A percentile compares a stretch with the other conserved stretches of the same genome.
phyloP scores from a whole-genome alignment of 441 rosid species.

The Lepidium campestre region DNA sequence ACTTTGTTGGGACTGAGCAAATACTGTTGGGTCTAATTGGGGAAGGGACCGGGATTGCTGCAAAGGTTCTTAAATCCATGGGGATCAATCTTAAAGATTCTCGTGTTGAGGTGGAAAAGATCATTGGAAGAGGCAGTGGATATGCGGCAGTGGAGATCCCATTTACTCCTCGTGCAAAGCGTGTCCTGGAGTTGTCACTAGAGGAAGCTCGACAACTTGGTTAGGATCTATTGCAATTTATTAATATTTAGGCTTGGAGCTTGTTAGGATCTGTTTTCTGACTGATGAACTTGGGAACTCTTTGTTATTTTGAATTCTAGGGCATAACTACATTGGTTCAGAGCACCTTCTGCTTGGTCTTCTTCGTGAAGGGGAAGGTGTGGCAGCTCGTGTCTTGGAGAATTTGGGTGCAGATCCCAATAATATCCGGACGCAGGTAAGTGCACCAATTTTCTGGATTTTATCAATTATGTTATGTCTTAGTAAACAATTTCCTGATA shows the following conservation, averaged over 20 bases:
- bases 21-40: conserved; percentile 90
- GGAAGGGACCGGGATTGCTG: conserved; percentile 99
- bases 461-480: not conserved
- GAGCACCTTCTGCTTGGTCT: conserved; percentile 97
- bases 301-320: conserved; percentile 34
- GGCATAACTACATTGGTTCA: conserved; percentile 96
- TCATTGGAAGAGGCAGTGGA: conserved; percentile 96
- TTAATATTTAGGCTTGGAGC: not conserved
- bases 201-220: conserved; percentile 98
- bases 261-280: too few species aligned
- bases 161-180: conserved; percentile 98
- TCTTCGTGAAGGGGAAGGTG: conserved; percentile 99
- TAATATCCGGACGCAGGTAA: conserved; percentile 92
- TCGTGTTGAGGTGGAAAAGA: conserved; percentile 93
- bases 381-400: conserved; percentile 98
- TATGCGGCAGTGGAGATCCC: conserved; percentile 97
- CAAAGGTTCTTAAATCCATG: conserved; percentile 96
- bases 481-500: not conserved
- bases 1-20: conserved; percentile 98
- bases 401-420: conserved; percentile 92
- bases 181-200: conserved; percentile 80
- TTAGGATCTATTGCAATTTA: conserved; percentile 20
- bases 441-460: not conserved
- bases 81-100: conserved; percentile 97
- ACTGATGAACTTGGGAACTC: not conserved